Evolutionary conservation across 371 early-diverging fungal genomes (phyloP), one percentile per base, ranked within the genome.

Genomic region (Catenaria anguillulae): DNA sequence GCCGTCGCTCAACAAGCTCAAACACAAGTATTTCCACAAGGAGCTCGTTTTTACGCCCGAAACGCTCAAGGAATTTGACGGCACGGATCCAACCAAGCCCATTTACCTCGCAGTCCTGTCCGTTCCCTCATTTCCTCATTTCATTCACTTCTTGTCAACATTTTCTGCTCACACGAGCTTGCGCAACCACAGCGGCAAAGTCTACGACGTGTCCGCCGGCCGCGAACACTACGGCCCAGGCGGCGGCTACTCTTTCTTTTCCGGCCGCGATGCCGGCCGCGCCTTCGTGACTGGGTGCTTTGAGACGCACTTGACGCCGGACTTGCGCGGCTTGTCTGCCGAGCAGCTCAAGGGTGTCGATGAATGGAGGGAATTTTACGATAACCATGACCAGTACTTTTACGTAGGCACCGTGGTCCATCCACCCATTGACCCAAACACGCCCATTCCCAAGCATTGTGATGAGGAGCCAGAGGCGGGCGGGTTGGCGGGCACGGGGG

Each of bases 271-370:
- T 70, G 92, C 93, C 5, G 84, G 91, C 5, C 76, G 96, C 48
- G 94, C 96, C 2, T 97, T 87, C 70, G 87, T 88, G 24, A 95
- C 97, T 1, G 93, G 94, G 36, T 97, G 97, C 70, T 89, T 90
- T 67, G 63, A 90, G 63, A 86, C 87, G 24, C 91, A 95, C 67
- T 73, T 93, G 37, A 93, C 95, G 2, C 92, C 92, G 64, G 97
- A 97, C 71, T 70, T 88, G 23, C 83, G 96, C 29, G 95, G 93
- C 1, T 73, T 97, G 17, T 75, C 72, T 3, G 74, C 75, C 21
- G 72, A 73, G 2, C 77, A 97, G 69, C 62, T 93, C 13, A 81
- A 83, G 80, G 77, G 77, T 23, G 63, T 97, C 37, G 75, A 82
- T n/a, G 80, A 82, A 24, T 97, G 97, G 97, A 81, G 83, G 45